phyloP scores from a whole-genome alignment of 2,329 filamentous ascomycete genomes.

The Fusarium sp. region DNA sequence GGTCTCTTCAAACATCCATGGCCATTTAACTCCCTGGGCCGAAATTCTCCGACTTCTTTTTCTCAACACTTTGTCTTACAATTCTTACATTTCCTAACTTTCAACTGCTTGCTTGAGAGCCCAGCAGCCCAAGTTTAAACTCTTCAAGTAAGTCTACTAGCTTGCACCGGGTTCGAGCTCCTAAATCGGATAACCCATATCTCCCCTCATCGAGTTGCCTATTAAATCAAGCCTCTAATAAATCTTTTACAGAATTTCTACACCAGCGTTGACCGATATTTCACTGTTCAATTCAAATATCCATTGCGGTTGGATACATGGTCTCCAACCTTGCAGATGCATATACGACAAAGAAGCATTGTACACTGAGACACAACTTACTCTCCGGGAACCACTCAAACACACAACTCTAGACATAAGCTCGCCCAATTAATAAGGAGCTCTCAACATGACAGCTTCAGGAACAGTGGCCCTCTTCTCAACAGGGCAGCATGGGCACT shows the following conservation, averaged over 20 bases:
- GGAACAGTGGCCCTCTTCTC: conserved; percentile 58
- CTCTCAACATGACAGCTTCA: conserved; percentile 46
- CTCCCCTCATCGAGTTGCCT: conserved; percentile 24
- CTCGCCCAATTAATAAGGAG: background rate
- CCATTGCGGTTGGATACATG: background rate
- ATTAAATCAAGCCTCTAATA: conserved; percentile 13
- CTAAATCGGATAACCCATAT: conserved; percentile 30
- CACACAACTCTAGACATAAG: background rate
- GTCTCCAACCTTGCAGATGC: background rate
- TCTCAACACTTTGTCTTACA: background rate
- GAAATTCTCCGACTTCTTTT: conserved; percentile 17
- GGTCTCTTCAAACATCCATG: conserved; percentile 2
- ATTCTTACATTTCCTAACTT: background rate
- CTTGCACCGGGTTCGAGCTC: conserved; percentile 18
- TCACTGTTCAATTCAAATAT: background rate
- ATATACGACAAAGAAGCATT: conserved; percentile 1
- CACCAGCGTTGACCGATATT: background rate
- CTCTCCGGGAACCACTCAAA: background rate
- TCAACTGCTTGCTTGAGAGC: conserved; percentile 3
- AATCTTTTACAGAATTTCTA: conserved; percentile 21
- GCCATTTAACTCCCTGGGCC: conserved; percentile 7
- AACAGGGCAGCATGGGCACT: conserved; percentile 59
- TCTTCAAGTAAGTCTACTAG: conserved; percentile 34
- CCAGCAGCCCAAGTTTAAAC: conserved; percentile 5
- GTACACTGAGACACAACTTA: conserved; percentile 9